A percentile compares a stretch with the other conserved stretches of the same genome.
Conservation (phyloP, 208 protist genomes). For the Perkinsela sp. region DNA sequence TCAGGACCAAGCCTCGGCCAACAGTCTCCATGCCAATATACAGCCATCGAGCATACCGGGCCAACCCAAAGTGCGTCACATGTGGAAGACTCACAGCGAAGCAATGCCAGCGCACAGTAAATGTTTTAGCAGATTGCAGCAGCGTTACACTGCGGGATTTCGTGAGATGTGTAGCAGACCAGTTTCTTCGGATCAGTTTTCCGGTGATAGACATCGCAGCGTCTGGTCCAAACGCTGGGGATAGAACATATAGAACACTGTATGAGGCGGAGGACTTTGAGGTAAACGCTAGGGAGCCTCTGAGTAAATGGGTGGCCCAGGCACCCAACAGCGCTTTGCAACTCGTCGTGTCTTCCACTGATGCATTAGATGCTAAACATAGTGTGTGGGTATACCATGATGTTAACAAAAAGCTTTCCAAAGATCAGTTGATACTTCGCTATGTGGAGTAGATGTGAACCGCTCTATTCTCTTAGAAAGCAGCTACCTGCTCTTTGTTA, state of each 20-base stretch:
- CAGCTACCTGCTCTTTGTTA: too few species aligned
- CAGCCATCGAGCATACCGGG: not conserved
- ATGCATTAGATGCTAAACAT: not conserved
- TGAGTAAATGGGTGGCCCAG: not conserved
- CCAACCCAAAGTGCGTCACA: not conserved
- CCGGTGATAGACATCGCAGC: not conserved
- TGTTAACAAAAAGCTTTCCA: not conserved
- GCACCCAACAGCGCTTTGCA: not conserved
- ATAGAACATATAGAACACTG: not conserved
- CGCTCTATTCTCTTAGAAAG: too few species aligned
- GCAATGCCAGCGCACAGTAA: not conserved
- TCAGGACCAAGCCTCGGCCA: not conserved
- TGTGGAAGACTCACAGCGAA: not conserved
- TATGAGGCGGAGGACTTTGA: not conserved
- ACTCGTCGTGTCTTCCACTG: not conserved
- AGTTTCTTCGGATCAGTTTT: not conserved
- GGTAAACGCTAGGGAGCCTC: not conserved
- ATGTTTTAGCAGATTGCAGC: not conserved
- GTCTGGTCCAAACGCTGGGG: not conserved
- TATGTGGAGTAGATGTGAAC: too few species aligned
- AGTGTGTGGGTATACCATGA: not conserved
- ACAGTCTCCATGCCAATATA: not conserved
- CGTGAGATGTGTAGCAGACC: not conserved
- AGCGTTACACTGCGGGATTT: not conserved
- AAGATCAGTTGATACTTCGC: not conserved